Base-by-base conservation (phyloP, 2,329 filamentous ascomycete genomes). In the Exophiala bonariae region DNA sequence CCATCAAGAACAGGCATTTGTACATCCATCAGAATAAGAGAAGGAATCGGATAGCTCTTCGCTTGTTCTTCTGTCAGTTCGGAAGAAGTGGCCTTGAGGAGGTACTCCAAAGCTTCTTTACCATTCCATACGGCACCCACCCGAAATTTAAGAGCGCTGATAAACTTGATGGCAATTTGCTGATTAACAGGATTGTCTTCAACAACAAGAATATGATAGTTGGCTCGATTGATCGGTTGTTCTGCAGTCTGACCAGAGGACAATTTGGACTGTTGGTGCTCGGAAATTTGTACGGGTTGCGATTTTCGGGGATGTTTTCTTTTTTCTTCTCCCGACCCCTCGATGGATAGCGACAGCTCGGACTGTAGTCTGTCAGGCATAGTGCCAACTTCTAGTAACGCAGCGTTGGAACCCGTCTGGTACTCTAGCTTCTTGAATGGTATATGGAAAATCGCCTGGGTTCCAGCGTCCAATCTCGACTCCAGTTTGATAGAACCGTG, bases 101-200 rank as follows among this genome's bases (percentile, higher is more conserved):
- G 71, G 62, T 90, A 90, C 16, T 90, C 83, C 13, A 92, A 72
- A 1, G 86, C 87, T 61, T 92, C 87, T 63, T 86, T 81, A 18
- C 87, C 87, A 58, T 90, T 89, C 83, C 85, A 89, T 0, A 83
- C 82, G 1, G 86, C 86, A 5, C 75, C 78, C 3, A 86, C 86
- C 3, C 77, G 78, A 59, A 90, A 90, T 1, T 84, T 82, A 8
- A 91, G 77, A 59, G 87, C 88, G 49, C 75, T 77, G 55, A 91
- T 88, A 0, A 85, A 87, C 59, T 84, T 87, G 19, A 85, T 77
- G 2, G 87, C 87, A 54, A 89, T 89, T 61, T 87, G 84, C 61
- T 89, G 85, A 56, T 88, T 88, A 52, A 86, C 85, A 2, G 77
- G 73, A 59, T 91, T 90, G 62, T 92, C 88, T 66, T 92, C 88